A percentile compares a stretch with the other conserved stretches of the same genome.
phyloP scores from a whole-genome alignment of 140 eudicot genomes.

The Flaveria floridana region DNA sequence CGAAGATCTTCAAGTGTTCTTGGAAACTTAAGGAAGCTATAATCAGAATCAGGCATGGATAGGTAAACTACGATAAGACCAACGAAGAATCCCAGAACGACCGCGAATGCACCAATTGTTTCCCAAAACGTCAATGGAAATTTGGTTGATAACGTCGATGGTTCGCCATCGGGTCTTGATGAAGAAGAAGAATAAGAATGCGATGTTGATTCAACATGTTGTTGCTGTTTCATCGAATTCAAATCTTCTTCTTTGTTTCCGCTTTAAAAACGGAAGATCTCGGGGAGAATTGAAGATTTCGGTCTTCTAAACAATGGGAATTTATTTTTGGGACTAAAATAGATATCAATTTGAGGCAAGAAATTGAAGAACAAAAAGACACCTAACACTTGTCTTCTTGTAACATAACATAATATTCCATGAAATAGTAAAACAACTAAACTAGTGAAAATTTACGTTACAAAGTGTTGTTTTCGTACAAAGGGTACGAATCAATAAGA shows the following conservation, averaged over 20 bases:
- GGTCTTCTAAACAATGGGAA: not conserved
- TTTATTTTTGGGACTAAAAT: not conserved
- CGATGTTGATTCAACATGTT: constrained; percentile 23
- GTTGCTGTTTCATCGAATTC: constrained; percentile 30
- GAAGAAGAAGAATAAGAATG: constrained; percentile 5
- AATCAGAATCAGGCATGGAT: constrained; percentile 72
- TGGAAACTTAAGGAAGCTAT: constrained; percentile 77
- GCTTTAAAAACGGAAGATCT: constrained; percentile 9
- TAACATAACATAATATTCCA: not conserved
- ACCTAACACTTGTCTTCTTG: constrained; percentile 5
- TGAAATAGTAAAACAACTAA: not conserved
- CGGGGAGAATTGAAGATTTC: not conserved
- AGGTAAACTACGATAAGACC: constrained; percentile 53
- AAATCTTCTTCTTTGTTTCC: constrained; percentile 8
- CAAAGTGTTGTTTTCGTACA: no score
- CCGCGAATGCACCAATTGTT: constrained; percentile 38
- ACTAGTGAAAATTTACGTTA: no score
- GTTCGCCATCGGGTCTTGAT: not conserved
- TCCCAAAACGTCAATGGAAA: constrained; percentile 53
- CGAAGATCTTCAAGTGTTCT: constrained; percentile 60
- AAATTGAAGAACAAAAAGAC: not conserved
- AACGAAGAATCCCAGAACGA: constrained; percentile 39
- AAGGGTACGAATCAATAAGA: no score
- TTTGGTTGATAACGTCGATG: constrained; percentile 12
- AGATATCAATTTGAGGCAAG: no score